Conservation (phyloP, 1,284 basidiomycete species). For the Irpex sp. region DNA sequence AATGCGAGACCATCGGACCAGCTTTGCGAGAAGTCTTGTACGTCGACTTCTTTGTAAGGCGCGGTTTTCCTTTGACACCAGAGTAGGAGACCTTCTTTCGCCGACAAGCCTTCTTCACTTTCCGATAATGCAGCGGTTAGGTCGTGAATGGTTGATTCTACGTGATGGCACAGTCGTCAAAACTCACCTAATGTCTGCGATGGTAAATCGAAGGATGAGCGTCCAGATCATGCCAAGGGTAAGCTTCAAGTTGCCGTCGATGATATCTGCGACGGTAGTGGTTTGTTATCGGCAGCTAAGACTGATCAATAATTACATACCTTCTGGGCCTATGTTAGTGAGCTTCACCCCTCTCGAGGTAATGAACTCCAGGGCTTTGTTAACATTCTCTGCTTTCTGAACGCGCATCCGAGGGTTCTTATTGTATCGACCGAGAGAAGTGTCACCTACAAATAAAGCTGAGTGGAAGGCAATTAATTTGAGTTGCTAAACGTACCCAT, state of each 20-base stretch:
- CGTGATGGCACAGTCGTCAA: neutral
- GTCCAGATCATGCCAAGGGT: slow-evolving; percentile 99
- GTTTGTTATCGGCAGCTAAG: neutral
- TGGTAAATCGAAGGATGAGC: slow-evolving; percentile 93
- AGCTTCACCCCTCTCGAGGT: slow-evolving; percentile 91
- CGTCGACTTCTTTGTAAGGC: slow-evolving; percentile 87
- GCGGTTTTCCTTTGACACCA: slow-evolving; percentile 98
- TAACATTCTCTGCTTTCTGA: slow-evolving; percentile 98
- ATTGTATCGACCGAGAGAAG: slow-evolving; percentile 88
- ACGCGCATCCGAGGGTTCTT: slow-evolving; percentile 86
- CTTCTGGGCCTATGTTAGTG: slow-evolving; percentile 96
- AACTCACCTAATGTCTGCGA: slow-evolving; percentile 91
- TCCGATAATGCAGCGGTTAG: slow-evolving; percentile 10
- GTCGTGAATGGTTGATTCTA: slow-evolving; percentile 1
- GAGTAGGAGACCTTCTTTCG: slow-evolving; percentile 91
- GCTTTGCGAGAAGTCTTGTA: slow-evolving; percentile 88
- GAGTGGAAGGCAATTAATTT: neutral
- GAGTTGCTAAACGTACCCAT: slow-evolving; percentile 54
- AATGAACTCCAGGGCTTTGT: slow-evolving; percentile 94
- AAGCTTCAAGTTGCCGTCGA: slow-evolving; percentile 95
- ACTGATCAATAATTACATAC: slow-evolving; percentile 29
- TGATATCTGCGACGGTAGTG: slow-evolving; percentile 67
- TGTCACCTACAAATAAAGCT: slow-evolving; percentile 56
- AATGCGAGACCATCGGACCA: slow-evolving; percentile 95
- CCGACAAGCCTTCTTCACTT: slow-evolving; percentile 95